Conservation (phyloP, 495 filamentous ascomycete species). For the Penicillium pulvis region DNA sequence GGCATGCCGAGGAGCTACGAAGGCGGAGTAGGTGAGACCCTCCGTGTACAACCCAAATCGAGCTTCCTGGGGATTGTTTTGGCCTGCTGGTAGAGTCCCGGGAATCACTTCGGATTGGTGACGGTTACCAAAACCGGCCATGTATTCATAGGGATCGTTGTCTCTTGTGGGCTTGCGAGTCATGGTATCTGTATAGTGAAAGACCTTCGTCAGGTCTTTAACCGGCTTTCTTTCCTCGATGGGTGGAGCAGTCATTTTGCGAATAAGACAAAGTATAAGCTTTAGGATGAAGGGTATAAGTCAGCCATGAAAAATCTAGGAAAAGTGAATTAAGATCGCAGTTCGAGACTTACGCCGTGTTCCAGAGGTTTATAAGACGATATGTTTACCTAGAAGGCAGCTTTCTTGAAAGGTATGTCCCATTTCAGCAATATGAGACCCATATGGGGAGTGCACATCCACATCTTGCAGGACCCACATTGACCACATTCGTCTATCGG, state of each 20-base stretch:
- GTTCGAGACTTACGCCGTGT: too few relatives aligned
- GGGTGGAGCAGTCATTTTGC: constrained; percentile 3
- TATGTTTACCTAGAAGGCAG: too few relatives aligned
- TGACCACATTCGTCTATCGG: neutral
- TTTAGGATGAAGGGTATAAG: neutral
- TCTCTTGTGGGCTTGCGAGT: constrained; percentile 43
- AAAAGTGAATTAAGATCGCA: neutral
- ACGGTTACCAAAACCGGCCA: constrained; percentile 43
- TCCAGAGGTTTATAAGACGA: too few relatives aligned
- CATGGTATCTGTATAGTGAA: constrained; percentile 48
- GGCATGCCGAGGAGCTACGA: constrained; percentile 39
- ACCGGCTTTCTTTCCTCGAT: constrained; percentile 31
- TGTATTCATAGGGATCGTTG: constrained; percentile 47
- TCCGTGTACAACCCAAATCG: constrained; percentile 59
- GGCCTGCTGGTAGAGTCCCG: constrained; percentile 40
- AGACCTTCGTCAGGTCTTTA: constrained; percentile 44
- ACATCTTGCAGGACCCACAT: neutral
- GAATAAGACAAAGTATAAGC: neutral
- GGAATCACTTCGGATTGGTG: constrained; percentile 46
- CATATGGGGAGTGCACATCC: neutral
- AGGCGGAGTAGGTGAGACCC: constrained; percentile 59
- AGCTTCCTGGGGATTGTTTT: constrained; percentile 44
- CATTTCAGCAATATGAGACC: neutral
- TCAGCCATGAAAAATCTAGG: neutral
- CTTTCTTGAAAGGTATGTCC: neutral